Conservation (phyloP, 257 asterid genomes). For the Nicotiana benthamiana region DNA sequence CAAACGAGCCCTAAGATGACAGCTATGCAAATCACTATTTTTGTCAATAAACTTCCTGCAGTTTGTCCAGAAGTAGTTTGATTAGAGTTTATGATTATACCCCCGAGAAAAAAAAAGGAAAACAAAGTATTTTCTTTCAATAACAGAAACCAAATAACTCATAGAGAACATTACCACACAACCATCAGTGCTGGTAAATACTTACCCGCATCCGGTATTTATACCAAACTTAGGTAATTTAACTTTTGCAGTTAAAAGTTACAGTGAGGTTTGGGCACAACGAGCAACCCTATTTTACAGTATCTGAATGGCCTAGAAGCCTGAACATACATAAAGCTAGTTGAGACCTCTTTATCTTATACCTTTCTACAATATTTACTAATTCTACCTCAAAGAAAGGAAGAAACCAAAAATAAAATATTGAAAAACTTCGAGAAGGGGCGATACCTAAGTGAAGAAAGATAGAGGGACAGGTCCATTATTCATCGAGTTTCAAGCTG, state of each 20-base stretch:
- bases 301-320: not conserved
- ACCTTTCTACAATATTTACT: not conserved
- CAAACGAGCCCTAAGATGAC: too few relatives aligned
- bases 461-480: not conserved
- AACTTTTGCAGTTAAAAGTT: not conserved
- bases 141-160: not conserved
- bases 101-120: too few relatives aligned
- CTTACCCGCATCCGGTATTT: too few relatives aligned
- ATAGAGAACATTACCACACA: not conserved
- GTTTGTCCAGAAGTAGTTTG: too few relatives aligned
- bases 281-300: not conserved
- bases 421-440: not conserved
- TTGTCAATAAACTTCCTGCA: too few relatives aligned
- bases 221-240: too few relatives aligned
- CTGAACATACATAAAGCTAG: not conserved
- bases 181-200: too few relatives aligned
- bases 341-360: not conserved
- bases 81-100: too few relatives aligned
- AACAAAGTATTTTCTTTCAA: not conserved
- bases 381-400: not conserved
- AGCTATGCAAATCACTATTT: too few relatives aligned
- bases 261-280: not conserved
- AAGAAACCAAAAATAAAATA: not conserved
- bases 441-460: not conserved
- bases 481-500: not conserved